Evolutionary conservation across 768 basidiomycete genomes (phyloP).

Genomic region (Tricholoma sp.): DNA sequence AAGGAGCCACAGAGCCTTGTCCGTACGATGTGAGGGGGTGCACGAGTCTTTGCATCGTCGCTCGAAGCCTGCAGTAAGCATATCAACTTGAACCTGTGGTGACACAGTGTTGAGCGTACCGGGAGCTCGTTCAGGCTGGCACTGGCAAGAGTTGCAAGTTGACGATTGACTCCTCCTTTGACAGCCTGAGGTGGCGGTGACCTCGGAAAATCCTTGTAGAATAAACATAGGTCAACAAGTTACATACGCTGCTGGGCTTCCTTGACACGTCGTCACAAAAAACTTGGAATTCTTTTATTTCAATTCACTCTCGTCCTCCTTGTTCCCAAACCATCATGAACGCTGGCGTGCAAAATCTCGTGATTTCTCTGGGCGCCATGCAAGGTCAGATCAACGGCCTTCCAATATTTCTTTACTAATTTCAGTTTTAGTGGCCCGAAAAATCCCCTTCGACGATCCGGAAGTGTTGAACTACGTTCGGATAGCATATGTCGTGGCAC

Average conservation of each 20-base stretch:
- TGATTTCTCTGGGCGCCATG: slow-evolving; percentile 89
- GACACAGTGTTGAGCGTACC: too few species aligned
- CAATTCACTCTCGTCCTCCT: neutral
- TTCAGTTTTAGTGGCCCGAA: slow-evolving; percentile 65
- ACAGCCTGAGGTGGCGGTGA: neutral
- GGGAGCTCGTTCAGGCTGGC: too few species aligned
- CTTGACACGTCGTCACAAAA: neutral
- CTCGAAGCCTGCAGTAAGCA: too few species aligned
- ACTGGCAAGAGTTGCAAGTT: too few species aligned
- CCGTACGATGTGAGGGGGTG: too few species aligned
- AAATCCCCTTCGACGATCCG: slow-evolving; percentile 87
- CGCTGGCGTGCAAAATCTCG: slow-evolving; percentile 70
- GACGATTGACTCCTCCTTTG: too few species aligned
- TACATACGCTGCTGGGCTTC: neutral
- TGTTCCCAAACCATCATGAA: slow-evolving; percentile 45
- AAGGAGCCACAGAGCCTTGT: too few species aligned
- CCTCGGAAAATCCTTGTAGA: neutral
- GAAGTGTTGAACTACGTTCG: slow-evolving; percentile 76
- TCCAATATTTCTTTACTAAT: neutral
- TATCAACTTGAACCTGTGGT: too few species aligned
- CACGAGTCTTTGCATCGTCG: too few species aligned
- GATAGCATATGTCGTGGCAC: slow-evolving; percentile 71
- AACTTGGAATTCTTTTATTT: neutral
- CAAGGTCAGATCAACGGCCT: slow-evolving; percentile 46
- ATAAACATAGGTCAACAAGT: neutral